A percentile compares a stretch with the other conserved stretches of the same genome.
Conservation (phyloP, 1,139 yeast species). For the Yamadazyma buinensis region DNA sequence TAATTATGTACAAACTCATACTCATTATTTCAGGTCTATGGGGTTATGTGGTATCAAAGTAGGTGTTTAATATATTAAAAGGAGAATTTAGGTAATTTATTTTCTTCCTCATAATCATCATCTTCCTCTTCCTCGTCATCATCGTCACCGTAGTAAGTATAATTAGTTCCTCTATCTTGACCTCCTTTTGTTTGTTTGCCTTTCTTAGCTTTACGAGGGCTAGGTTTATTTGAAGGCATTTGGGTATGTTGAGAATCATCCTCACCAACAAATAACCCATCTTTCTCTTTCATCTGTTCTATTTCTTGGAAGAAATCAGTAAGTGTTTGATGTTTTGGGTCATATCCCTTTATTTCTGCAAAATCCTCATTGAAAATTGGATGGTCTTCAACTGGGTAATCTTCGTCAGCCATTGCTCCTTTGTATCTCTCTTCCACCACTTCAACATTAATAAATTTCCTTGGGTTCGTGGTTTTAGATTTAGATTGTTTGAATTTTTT, state of each 20-base stretch:
- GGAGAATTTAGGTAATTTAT: conserved; percentile 37
- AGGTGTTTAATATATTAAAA: conserved; percentile 13
- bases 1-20: conserved; percentile 38
- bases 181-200: background rate
- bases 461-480: background rate
- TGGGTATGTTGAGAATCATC: conserved; percentile 4
- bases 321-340: conserved; percentile 1
- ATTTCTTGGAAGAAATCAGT: background rate
- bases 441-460: too few relatives aligned
- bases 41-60: conserved; percentile 41
- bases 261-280: conserved; percentile 7
- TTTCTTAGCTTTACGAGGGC: conserved; percentile 1
- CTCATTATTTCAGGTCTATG: conserved; percentile 45
- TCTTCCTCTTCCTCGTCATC: conserved; percentile 32
- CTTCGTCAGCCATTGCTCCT: too few relatives aligned
- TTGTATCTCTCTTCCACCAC: too few relatives aligned
- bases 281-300: background rate
- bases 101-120: conserved; percentile 32
- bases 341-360: conserved; percentile 1
- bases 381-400: conserved; percentile 14
- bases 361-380: conserved; percentile 9
- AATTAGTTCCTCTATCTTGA: conserved; percentile 13
- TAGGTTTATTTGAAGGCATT: conserved; percentile 3
- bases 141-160: conserved; percentile 25
- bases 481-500: conserved; percentile 25